phyloP scores from a whole-genome alignment of 139 green algal species.

The Coccomyxa sp. region DNA sequence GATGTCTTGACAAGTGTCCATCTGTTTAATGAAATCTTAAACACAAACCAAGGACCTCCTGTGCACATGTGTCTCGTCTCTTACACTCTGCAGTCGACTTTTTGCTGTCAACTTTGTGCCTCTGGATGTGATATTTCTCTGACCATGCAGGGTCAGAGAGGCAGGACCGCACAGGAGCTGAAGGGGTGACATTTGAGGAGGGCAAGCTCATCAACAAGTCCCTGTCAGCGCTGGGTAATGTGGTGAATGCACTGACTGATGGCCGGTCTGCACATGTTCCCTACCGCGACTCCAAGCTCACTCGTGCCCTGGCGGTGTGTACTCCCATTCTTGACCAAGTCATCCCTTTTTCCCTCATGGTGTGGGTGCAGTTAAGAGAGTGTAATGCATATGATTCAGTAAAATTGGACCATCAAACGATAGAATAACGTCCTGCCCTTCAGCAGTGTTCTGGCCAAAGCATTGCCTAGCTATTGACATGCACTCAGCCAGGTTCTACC shows the following conservation, averaged over 20 bases:
- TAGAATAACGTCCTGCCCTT: not conserved
- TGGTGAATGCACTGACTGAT: slow-evolving; percentile 74
- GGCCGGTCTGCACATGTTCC: slow-evolving; percentile 39
- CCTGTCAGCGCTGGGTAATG: slow-evolving; percentile 65
- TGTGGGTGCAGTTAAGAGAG: no score
- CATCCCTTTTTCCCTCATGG: not conserved
- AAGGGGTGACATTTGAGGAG: slow-evolving; percentile 54
- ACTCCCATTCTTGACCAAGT: not conserved
- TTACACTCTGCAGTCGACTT: no score
- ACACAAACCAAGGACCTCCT: no score
- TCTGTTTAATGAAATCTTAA: no score
- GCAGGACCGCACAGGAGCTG: slow-evolving; percentile 41
- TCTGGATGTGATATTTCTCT: not conserved
- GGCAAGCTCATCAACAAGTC: slow-evolving; percentile 79
- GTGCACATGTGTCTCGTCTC: no score
- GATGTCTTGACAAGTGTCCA: no score
- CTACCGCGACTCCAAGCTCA: slow-evolving; percentile 65
- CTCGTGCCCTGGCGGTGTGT: slow-evolving; percentile 13
- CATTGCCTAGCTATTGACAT: no score
- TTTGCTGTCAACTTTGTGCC: not conserved
- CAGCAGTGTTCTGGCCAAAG: not conserved
- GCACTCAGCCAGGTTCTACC: not conserved
- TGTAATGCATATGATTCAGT: no score
- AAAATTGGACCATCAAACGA: not conserved
- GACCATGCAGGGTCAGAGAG: slow-evolving; percentile 11